Evolutionary conservation across 2,329 filamentous ascomycete species (phyloP).

Genomic region (Paecilomyces sp.): DNA sequence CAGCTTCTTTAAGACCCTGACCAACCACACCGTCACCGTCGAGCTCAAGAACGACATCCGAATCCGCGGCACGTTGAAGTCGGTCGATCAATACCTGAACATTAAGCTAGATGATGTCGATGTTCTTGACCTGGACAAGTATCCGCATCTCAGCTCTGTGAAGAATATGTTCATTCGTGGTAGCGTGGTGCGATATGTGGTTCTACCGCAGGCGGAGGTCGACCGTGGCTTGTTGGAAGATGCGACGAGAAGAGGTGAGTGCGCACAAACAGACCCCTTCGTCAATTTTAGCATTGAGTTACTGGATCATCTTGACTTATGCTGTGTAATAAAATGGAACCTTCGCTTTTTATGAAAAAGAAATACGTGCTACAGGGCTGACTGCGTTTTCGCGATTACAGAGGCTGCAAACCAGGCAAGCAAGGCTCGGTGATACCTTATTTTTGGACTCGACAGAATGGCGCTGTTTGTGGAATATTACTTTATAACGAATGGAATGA

Average conservation of each 20-base stretch:
- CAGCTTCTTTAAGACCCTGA: constrained; percentile 98
- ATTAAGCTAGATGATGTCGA: constrained; percentile 96
- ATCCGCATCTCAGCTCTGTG: constrained; percentile 83
- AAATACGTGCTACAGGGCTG: background rate
- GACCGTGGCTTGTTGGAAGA: constrained; percentile 85
- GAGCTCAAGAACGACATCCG: constrained; percentile 99
- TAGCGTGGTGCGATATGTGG: constrained; percentile 87
- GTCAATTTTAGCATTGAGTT: background rate
- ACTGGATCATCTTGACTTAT: background rate
- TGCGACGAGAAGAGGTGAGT: constrained; percentile 73
- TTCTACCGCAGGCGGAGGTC: constrained; percentile 73
- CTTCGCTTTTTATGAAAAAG: background rate
- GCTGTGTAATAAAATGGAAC: background rate
- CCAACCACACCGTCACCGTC: constrained; percentile 93
- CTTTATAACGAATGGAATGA: background rate
- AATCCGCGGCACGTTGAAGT: constrained; percentile 91
- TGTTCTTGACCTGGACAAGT: constrained; percentile 87
- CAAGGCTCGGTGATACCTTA: constrained; percentile 34
- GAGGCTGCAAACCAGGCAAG: constrained; percentile 45
- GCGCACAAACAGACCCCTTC: background rate
- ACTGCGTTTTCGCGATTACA: constrained; percentile 17
- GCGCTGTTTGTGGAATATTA: background rate
- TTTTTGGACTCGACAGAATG: background rate
- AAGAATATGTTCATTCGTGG: constrained; percentile 96
- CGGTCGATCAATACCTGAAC: constrained; percentile 97